A percentile compares a stretch with the other conserved stretches of the same genome.
Conservation (phyloP, 139 green algal species). For the Picochlorum sp. region DNA sequence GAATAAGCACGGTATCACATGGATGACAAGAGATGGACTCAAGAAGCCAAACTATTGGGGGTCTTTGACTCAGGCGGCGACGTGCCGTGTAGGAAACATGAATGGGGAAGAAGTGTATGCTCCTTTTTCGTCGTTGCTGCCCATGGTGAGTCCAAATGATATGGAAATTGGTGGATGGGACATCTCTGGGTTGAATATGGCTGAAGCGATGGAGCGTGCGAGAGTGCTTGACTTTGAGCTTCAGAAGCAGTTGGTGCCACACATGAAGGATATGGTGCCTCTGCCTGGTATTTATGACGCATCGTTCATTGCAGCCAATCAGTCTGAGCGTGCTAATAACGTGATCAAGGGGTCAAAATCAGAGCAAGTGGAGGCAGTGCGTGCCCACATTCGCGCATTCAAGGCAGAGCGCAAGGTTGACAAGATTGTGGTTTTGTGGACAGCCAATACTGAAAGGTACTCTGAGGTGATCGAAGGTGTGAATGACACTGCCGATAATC, state of each 20-base stretch:
- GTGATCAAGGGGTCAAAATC: slow-evolving; percentile 82
- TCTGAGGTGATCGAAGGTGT: slow-evolving; percentile 71
- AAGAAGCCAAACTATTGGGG: slow-evolving; percentile 96
- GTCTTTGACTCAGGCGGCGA: slow-evolving; percentile 88
- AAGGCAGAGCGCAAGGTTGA: slow-evolving; percentile 52
- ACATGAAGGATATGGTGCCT: slow-evolving; percentile 87
- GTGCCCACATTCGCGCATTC: slow-evolving; percentile 84
- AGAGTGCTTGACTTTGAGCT: slow-evolving; percentile 92
- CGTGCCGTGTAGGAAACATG: slow-evolving; percentile 85
- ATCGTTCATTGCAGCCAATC: slow-evolving; percentile 95
- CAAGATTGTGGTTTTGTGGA: slow-evolving; percentile 95
- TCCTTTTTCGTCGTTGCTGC: slow-evolving; percentile 85
- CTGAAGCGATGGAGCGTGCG: slow-evolving; percentile 86
- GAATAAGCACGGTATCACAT: slow-evolving; percentile 95
- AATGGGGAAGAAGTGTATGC: slow-evolving; percentile 89
- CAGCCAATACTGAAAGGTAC: slow-evolving; percentile 99
- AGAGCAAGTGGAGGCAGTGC: slow-evolving; percentile 74
- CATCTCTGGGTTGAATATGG: slow-evolving; percentile 88
- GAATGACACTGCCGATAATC: slow-evolving; percentile 93
- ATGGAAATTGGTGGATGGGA: slow-evolving; percentile 97
- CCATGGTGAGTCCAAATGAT: slow-evolving; percentile 92
- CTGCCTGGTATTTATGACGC: slow-evolving; percentile 95
- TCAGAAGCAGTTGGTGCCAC: slow-evolving; percentile 88
- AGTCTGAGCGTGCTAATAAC: slow-evolving; percentile 85
- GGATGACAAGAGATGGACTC: slow-evolving; percentile 97